Conservation (phyloP, 1,284 basidiomycete genomes). For the Boletellus deceptivus region DNA sequence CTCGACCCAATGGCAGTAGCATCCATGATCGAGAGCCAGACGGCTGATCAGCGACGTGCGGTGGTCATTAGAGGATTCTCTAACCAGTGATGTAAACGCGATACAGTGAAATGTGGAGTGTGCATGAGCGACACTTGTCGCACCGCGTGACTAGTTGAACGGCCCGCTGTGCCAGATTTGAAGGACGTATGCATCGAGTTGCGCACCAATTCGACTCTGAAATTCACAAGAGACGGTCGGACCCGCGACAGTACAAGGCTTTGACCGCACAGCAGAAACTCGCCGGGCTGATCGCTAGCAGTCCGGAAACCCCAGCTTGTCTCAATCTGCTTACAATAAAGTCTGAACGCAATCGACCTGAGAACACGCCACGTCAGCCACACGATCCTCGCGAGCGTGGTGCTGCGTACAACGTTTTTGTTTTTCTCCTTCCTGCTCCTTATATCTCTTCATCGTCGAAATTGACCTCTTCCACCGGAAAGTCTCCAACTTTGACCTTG, state of each 20-base stretch:
- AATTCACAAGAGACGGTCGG: too few relatives aligned
- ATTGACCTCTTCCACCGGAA: conserved; percentile 75
- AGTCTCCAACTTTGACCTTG: conserved; percentile 83
- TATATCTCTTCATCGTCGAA: conserved; percentile 80
- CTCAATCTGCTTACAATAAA: too few relatives aligned
- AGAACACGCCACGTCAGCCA: neutral
- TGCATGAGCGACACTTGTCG: too few relatives aligned
- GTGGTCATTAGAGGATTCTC: neutral
- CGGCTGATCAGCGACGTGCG: neutral
- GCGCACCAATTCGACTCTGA: too few relatives aligned
- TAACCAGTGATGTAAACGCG: neutral
- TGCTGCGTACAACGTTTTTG: neutral
- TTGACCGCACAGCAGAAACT: too few relatives aligned
- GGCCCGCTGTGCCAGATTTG: too few relatives aligned
- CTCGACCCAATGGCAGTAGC: conserved; percentile 24
- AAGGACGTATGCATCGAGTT: too few relatives aligned
- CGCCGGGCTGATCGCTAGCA: too few relatives aligned
- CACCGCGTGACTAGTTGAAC: too few relatives aligned
- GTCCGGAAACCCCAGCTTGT: too few relatives aligned
- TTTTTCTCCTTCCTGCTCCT: neutral
- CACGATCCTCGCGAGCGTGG: neutral
- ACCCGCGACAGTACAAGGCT: too few relatives aligned
- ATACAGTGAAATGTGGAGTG: neutral
- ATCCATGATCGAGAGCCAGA: conserved; percentile 23
- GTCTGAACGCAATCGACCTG: neutral